Percentiles rank a stretch among this genome's conserved stretches.
Evolutionary conservation across 305 asterid species (phyloP).

Genomic region (Fraxinus platypoda): DNA sequence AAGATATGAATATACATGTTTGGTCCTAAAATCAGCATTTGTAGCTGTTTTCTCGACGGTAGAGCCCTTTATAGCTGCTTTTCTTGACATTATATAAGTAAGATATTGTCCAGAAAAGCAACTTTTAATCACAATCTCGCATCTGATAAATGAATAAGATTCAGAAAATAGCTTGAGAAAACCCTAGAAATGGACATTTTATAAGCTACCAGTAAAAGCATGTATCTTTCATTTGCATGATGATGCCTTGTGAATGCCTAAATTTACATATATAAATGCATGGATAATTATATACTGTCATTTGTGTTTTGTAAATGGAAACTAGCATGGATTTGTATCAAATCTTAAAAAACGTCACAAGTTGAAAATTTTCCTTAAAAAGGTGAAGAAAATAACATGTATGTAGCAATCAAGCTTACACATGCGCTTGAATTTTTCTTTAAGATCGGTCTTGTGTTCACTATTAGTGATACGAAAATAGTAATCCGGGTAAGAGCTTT

Average conservation of each 20-base stretch:
- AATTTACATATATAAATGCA: no score
- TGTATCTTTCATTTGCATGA: neutral
- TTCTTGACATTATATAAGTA: no score
- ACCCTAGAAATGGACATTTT: neutral
- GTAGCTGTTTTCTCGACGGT: no score
- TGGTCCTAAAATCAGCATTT: no score
- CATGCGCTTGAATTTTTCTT: slow-evolving; percentile 62
- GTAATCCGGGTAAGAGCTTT: slow-evolving; percentile 52
- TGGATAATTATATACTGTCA: no score
- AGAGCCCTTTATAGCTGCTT: no score
- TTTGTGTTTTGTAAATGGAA: neutral
- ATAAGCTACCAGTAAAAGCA: neutral
- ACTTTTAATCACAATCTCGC: no score
- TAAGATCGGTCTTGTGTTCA: slow-evolving; percentile 52
- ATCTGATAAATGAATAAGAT: no score
- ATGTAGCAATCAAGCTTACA: slow-evolving; percentile 36
- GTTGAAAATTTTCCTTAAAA: neutral
- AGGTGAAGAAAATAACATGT: neutral
- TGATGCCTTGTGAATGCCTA: neutral
- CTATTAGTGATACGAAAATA: slow-evolving; percentile 62
- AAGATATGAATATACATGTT: no score
- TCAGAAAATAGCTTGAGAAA: neutral
- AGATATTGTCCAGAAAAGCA: no score
- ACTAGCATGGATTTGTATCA: no score
- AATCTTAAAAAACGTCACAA: neutral